These are phyloP conservation scores for Aspergillus bombycis DNA, from an alignment of 2,329 filamentous ascomycete genomes.

Conservation along the genomic window DNA sequence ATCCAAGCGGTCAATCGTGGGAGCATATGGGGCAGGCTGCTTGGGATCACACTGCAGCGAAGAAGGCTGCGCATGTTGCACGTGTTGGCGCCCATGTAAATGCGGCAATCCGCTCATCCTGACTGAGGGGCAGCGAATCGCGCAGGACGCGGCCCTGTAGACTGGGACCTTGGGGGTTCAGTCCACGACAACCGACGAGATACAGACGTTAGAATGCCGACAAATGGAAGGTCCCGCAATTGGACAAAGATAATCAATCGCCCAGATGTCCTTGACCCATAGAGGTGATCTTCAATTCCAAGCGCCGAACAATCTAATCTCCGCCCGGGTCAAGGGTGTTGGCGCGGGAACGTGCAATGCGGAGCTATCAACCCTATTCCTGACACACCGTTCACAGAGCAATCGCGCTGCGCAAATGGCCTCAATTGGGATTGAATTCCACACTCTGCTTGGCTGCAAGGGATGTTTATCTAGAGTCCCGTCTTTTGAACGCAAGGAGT, in stretches of 20 bases:
- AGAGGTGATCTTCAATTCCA: slow-evolving; percentile 4
- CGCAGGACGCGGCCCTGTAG: slow-evolving; percentile 10
- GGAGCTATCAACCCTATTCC: slow-evolving; percentile 15
- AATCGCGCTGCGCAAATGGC: slow-evolving; percentile 2
- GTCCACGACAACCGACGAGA: neutral
- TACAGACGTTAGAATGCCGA: neutral
- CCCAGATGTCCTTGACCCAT: slow-evolving; percentile 2
- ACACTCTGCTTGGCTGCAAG: slow-evolving; percentile 17
- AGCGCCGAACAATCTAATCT: slow-evolving; percentile 21
- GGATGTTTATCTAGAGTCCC: slow-evolving; percentile 7
- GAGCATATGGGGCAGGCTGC: slow-evolving; percentile 11
- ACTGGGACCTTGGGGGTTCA: neutral
- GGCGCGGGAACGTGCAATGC: slow-evolving; percentile 23
- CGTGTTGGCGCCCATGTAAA: slow-evolving; percentile 20
- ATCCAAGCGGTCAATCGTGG: neutral
- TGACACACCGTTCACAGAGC: slow-evolving; percentile 3
- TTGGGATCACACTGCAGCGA: slow-evolving; percentile 25
- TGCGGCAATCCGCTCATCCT: slow-evolving; percentile 18
- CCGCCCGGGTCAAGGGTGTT: slow-evolving; percentile 25
- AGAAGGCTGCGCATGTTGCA: slow-evolving; percentile 22
- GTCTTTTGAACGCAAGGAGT: slow-evolving; percentile 17
- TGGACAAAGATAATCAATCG: neutral
- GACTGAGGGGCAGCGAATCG: slow-evolving; percentile 6
- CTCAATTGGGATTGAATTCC: slow-evolving; percentile 4
- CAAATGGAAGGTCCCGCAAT: neutral